Percentiles rank a stretch among this genome's conserved stretches.
Conservation (phyloP, 1,139 yeast genomes). For the Blastobotrys raffinosifermentans region DNA sequence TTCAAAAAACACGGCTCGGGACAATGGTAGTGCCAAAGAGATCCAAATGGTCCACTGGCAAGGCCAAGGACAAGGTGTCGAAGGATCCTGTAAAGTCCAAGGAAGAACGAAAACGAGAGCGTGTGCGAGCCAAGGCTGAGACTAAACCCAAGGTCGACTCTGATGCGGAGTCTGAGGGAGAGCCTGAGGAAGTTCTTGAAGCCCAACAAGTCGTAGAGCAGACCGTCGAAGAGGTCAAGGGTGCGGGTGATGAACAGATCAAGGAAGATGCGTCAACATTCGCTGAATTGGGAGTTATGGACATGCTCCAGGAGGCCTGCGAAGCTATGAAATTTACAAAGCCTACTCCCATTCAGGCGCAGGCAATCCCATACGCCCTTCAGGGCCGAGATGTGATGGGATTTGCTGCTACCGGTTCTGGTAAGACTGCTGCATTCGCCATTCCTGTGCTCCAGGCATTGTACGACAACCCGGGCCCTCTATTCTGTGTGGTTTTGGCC, state of each 20-base stretch:
- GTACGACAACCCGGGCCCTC: slow-evolving; percentile 84
- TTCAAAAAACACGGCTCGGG: neutral
- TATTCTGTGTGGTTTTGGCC: slow-evolving; percentile 83
- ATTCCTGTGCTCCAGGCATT: slow-evolving; percentile 85
- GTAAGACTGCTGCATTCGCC: slow-evolving; percentile 96
- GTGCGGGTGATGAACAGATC: slow-evolving; percentile 5
- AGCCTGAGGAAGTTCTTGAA: neutral
- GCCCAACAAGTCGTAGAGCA: neutral
- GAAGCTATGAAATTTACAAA: slow-evolving; percentile 70
- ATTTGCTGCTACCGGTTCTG: slow-evolving; percentile 98
- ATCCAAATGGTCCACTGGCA: slow-evolving; percentile 5
- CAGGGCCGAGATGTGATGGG: slow-evolving; percentile 96
- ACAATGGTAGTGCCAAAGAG: slow-evolving; percentile 1
- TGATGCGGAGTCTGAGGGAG: neutral
- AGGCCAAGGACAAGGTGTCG: neutral
- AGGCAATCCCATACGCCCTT: slow-evolving; percentile 86
- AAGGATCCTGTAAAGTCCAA: neutral
- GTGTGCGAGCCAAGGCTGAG: too few relatives aligned
- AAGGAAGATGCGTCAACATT: slow-evolving; percentile 31
- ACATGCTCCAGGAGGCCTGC: slow-evolving; percentile 67
- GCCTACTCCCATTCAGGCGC: slow-evolving; percentile 93
- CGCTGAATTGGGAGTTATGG: slow-evolving; percentile 59
- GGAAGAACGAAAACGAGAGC: neutral
- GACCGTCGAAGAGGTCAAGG: slow-evolving; percentile 11
- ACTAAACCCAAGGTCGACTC: too few relatives aligned